Evolutionary conservation across 805 yeast genomes (phyloP).

Genomic region (Wickerhamomyces queroliae): DNA sequence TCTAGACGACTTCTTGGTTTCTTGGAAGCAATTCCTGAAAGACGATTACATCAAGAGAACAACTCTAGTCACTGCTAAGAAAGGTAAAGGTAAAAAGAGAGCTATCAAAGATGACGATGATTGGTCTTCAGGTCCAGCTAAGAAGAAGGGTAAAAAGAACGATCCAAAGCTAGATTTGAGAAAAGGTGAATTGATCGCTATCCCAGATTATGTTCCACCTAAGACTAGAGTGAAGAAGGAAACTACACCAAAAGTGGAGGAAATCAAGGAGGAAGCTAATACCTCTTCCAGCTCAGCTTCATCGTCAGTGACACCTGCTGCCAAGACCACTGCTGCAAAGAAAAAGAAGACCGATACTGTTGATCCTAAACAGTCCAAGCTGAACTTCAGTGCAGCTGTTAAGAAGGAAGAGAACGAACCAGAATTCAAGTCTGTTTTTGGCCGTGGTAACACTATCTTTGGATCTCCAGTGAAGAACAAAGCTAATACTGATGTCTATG

Average conservation of each 20-base stretch:
- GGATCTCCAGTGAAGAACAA: slow-evolving; percentile 20
- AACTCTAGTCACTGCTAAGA: slow-evolving; percentile 39
- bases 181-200: slow-evolving; percentile 17
- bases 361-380: slow-evolving; percentile 2
- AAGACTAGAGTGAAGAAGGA: slow-evolving; percentile 4
- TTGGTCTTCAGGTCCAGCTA: slow-evolving; percentile 5
- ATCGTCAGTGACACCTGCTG: slow-evolving; percentile 1
- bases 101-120: slow-evolving; percentile 22
- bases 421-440: slow-evolving; percentile 30
- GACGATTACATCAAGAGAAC: slow-evolving; percentile 59
- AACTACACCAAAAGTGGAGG: slow-evolving; percentile 16
- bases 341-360: background rate
- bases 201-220: slow-evolving; percentile 19
- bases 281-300: background rate
- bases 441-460: slow-evolving; percentile 23
- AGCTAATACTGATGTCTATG: slow-evolving; percentile 7
- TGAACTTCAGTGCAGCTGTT: slow-evolving; percentile 5
- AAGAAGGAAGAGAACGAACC: slow-evolving; percentile 17
- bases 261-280: slow-evolving; percentile 3
- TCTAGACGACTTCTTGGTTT: slow-evolving; percentile 62
- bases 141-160: slow-evolving; percentile 13
- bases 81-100: slow-evolving; percentile 34
- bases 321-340: background rate
- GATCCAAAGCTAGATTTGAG: slow-evolving; percentile 10
- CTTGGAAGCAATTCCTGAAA: slow-evolving; percentile 63